These are phyloP conservation scores for Xylariaceae sp. DNA, from an alignment of 2,329 filamentous ascomycete species.

Conservation along the genomic window DNA sequence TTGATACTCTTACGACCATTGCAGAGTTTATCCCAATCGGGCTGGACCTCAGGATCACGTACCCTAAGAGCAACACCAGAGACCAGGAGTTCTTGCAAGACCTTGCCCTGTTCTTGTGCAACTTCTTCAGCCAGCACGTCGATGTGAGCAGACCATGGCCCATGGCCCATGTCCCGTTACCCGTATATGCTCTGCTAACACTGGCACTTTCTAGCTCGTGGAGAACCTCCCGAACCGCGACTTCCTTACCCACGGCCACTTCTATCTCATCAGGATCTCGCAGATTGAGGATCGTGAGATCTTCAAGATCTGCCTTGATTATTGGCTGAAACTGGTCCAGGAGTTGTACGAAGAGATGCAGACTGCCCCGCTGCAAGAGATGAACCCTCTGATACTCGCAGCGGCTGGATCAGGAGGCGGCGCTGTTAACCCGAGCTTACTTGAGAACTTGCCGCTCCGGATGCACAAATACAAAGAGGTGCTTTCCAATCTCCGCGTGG, in stretches of 20 bases:
- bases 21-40: constrained; percentile 87
- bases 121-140: constrained; percentile 92
- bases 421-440: constrained; percentile 75
- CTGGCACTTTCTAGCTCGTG: constrained; percentile 58
- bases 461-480: constrained; percentile 98
- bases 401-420: constrained; percentile 68
- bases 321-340: constrained; percentile 97
- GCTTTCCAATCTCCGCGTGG: constrained; percentile 84
- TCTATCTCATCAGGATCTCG: constrained; percentile 95
- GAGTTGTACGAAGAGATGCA: constrained; percentile 99
- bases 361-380: constrained; percentile 83
- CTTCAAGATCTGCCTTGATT: constrained; percentile 98
- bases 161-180: background rate
- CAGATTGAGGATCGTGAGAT: constrained; percentile 99
- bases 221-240: constrained; percentile 94
- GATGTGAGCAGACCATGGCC: constrained; percentile 48
- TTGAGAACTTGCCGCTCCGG: constrained; percentile 85
- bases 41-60: constrained; percentile 85
- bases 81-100: constrained; percentile 99
- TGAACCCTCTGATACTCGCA: constrained; percentile 83
- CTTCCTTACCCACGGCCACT: constrained; percentile 92
- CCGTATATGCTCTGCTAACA: constrained; percentile 17
- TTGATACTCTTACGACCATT: constrained; percentile 87
- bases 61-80: constrained; percentile 81
- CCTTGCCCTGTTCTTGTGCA: constrained; percentile 88